phyloP scores from a whole-genome alignment of 2,329 filamentous ascomycete species.

The Aspergillus sclerotialis region DNA sequence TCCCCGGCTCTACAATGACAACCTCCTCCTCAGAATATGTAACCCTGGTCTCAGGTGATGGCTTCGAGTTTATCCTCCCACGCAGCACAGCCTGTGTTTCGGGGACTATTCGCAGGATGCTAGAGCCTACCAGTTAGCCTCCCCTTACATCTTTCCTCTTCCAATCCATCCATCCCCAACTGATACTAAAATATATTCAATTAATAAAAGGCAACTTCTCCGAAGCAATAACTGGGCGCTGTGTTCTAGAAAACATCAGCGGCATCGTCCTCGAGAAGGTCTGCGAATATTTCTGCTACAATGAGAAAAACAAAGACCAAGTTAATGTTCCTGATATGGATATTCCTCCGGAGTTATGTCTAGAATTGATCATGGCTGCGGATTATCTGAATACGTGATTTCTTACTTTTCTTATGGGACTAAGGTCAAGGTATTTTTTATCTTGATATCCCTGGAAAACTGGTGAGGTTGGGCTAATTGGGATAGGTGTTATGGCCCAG shows the following conservation, averaged over 20 bases:
- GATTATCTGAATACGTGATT: constrained; percentile 57
- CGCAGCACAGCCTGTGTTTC: constrained; percentile 56
- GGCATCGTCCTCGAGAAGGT: constrained; percentile 60
- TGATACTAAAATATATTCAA: background rate
- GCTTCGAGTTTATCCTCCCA: constrained; percentile 57
- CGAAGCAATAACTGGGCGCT: constrained; percentile 53
- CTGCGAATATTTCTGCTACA: constrained; percentile 64
- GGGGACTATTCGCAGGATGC: constrained; percentile 56
- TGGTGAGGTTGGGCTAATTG: background rate
- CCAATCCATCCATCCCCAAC: background rate
- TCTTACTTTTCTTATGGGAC: background rate
- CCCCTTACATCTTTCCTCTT: background rate
- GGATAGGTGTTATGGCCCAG: background rate
- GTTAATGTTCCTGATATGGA: constrained; percentile 61
- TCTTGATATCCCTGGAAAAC: background rate
- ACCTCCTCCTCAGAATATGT: constrained; percentile 46
- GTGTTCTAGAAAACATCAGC: constrained; percentile 55
- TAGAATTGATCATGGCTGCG: constrained; percentile 61
- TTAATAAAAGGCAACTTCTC: constrained; percentile 58
- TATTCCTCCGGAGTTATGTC: constrained; percentile 56
- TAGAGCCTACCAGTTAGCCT: constrained; percentile 54
- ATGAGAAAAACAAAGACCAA: constrained; percentile 55
- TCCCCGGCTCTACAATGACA: constrained; percentile 6
- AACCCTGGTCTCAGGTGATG: constrained; percentile 58
- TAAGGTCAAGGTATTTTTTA: background rate